Evolutionary conservation across 805 yeast genomes (phyloP), one percentile per base, ranked within the genome.

Genomic region (Ogataea parapolymorpha): DNA sequence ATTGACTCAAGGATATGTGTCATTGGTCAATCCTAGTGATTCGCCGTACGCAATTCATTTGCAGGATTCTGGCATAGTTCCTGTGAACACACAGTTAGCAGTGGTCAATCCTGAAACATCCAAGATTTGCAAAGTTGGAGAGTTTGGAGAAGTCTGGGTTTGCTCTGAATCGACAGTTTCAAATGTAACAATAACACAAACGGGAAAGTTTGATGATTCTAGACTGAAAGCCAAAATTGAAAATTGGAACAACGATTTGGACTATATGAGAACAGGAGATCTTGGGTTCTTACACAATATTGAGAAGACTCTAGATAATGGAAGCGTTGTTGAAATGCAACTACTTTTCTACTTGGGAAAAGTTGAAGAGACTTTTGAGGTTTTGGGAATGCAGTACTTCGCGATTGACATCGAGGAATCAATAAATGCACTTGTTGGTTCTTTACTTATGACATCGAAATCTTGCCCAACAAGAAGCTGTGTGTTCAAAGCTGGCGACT

Each of bases 71-170:
- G 99, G 99, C 10, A 85, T 91, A 72, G 97, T 90, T 0, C 95
- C 97, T 1, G 90, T 89, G 7, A 86, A 95, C 58, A 87, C 98
- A 0, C 95, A 90, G 56, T 78, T 93, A 25, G 93, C 95, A 1
- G 85, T 93, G 45, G 97, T 93, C 3, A 93, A 93, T 50, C 99
- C 99, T 1, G 97, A 93, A 58, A 91, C 97, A 0, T 63, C 75
- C 32, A 67, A 70, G 39, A 67, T 89, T 10, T 91, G 99, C 58
- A 78, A 75, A 43, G 82, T 81, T 37, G 97, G 98, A 6, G 99
- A 93, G 61, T 80, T 79, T 61, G 99, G 99, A 25, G 99, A 93
- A 64, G 88, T 93, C 28, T 93, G 98, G 98, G 95, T 91, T 2
- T 78, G 85, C 48, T 85, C 95, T 1, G 95, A 88, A 49, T 95